Conservation (phyloP, 2,329 filamentous ascomycete genomes). For the Cadophora gregata region DNA sequence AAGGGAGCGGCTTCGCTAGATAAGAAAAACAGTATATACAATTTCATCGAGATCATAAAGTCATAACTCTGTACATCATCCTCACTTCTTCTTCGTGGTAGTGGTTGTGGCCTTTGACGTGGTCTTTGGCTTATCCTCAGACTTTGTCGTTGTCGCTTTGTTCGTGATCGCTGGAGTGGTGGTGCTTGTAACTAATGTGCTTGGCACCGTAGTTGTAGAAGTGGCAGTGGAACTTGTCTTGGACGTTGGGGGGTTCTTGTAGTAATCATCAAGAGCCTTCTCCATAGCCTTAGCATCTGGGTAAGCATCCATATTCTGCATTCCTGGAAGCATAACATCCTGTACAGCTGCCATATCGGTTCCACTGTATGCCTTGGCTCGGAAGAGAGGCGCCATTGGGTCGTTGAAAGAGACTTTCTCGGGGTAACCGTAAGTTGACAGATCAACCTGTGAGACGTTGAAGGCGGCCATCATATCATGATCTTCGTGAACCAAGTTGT, state of each 20-base stretch:
- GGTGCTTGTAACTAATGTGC: slow-evolving; percentile 7
- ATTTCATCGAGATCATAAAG: neutral
- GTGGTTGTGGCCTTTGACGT: neutral
- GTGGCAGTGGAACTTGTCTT: neutral
- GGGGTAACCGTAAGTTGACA: slow-evolving; percentile 11
- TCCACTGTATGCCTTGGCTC: slow-evolving; percentile 32
- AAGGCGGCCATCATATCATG: slow-evolving; percentile 42
- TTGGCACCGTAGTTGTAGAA: slow-evolving; percentile 2
- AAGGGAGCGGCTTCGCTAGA: neutral
- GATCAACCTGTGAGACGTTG: slow-evolving; percentile 15
- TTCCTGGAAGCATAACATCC: slow-evolving; percentile 21
- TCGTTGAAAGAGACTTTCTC: slow-evolving; percentile 40
- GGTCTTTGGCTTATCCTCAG: slow-evolving; percentile 3
- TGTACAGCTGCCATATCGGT: slow-evolving; percentile 32
- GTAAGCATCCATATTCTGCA: slow-evolving; percentile 38
- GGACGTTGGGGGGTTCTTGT: slow-evolving; percentile 21
- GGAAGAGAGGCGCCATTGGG: slow-evolving; percentile 36
- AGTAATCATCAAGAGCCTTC: slow-evolving; percentile 30
- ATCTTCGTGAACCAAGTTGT: slow-evolving; percentile 44
- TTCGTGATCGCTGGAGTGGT: neutral
- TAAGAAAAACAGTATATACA: neutral
- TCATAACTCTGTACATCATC: neutral
- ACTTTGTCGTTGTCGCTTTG: slow-evolving; percentile 9
- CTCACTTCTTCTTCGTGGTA: slow-evolving; percentile 13
- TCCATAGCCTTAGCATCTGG: slow-evolving; percentile 26